Conservation (phyloP, 352 stramenopile genomes). For the Phytophthora boehmeriae region DNA sequence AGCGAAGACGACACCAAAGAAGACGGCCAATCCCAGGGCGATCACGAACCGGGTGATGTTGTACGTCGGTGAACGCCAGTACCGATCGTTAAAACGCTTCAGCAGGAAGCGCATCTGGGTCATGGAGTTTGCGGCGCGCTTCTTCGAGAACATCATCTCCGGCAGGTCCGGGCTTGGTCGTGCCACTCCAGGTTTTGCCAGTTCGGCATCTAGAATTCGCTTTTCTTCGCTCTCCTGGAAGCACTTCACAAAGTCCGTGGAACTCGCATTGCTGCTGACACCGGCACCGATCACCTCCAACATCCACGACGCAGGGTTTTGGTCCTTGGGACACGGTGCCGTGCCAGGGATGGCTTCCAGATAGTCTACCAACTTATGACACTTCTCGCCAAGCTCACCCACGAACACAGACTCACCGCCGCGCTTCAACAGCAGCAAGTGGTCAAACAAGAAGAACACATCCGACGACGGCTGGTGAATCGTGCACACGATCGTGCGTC, state of each 20-base stretch:
- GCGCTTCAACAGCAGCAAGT: constrained; percentile 69
- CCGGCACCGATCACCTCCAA: constrained; percentile 44
- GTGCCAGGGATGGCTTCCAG: constrained; percentile 41
- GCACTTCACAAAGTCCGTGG: constrained; percentile 44
- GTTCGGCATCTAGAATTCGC: constrained; percentile 11
- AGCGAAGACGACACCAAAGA: constrained; percentile 74
- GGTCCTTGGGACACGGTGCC: constrained; percentile 27
- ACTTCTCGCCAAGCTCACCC: constrained; percentile 44
- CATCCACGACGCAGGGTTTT: constrained; percentile 66
- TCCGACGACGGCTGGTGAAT: constrained; percentile 91
- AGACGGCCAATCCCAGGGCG: constrained; percentile 57
- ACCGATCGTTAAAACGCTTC: constrained; percentile 31
- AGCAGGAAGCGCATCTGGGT: constrained; percentile 37
- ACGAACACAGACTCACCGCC: constrained; percentile 54
- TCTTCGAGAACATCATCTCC: constrained; percentile 40
- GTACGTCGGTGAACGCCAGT: constrained; percentile 86
- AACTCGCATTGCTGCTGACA: constrained; percentile 19
- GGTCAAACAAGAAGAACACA: constrained; percentile 89
- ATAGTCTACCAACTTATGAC: constrained; percentile 44
- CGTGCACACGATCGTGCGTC: constrained; percentile 82
- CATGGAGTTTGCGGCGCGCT: constrained; percentile 33
- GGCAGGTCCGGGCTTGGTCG: constrained; percentile 16
- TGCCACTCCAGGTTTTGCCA: constrained; percentile 29
- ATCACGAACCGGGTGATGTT: constrained; percentile 78
- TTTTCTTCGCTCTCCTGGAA: constrained; percentile 44